Conservation (phyloP, 805 yeast genomes). For the Cyberlindnera mississippiensis region DNA sequence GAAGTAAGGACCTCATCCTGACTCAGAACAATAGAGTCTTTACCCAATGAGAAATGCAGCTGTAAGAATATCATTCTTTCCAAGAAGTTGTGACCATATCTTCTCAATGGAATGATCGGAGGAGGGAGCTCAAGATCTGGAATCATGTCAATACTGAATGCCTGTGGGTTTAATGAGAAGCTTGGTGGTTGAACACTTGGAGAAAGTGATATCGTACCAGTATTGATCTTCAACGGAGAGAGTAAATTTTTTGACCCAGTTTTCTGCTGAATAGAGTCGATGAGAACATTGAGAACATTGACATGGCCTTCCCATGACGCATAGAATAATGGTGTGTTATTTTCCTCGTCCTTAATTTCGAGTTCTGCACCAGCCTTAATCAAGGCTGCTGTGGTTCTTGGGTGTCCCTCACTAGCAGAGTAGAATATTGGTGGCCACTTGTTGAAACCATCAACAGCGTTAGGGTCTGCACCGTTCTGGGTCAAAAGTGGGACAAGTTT, state of each 20-base stretch:
- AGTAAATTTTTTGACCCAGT: slow-evolving; percentile 17
- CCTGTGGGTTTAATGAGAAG: slow-evolving; percentile 26
- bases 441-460: slow-evolving; percentile 77
- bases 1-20: slow-evolving; percentile 41
- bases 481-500: slow-evolving; percentile 65
- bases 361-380: slow-evolving; percentile 71
- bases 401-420: slow-evolving; percentile 83
- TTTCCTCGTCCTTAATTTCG: slow-evolving; percentile 69
- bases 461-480: slow-evolving; percentile 70
- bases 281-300: slow-evolving; percentile 67
- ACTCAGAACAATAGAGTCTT: slow-evolving; percentile 37
- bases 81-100: slow-evolving; percentile 93
- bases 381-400: slow-evolving; percentile 62
- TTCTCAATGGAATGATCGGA: slow-evolving; percentile 87
- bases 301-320: slow-evolving; percentile 95
- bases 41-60: slow-evolving; percentile 54
- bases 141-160: slow-evolving; percentile 57
- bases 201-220: slow-evolving; percentile 4
- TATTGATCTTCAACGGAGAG: slow-evolving; percentile 24
- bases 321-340: slow-evolving; percentile 76
- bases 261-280: slow-evolving; percentile 31
- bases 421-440: slow-evolving; percentile 94
- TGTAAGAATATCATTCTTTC: slow-evolving; percentile 87
- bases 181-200: slow-evolving; percentile 21
- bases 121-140: slow-evolving; percentile 94